Evolutionary conservation across 2,329 filamentous ascomycete species (phyloP).

Genomic region (Zalaria obscura): DNA sequence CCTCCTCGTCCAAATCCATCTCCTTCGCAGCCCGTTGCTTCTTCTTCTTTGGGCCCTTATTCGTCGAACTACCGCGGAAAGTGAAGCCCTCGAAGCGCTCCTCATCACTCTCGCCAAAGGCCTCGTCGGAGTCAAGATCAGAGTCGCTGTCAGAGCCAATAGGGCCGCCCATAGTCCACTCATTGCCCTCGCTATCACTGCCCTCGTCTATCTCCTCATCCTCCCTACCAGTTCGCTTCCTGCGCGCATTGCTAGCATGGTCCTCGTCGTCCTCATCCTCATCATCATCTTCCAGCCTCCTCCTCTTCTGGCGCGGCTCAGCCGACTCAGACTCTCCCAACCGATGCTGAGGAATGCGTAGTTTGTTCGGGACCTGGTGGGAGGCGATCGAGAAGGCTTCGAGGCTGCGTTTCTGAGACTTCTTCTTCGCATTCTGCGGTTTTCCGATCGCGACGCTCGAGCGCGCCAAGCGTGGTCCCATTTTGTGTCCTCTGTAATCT

Average conservation of each 20-base stretch:
- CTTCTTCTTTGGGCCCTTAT: conserved; percentile 35
- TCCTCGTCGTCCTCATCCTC: conserved; percentile 36
- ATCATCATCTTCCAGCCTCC: conserved; percentile 35
- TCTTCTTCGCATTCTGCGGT: conserved; percentile 22
- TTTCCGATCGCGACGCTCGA: conserved; percentile 15
- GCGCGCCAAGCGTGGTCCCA: conserved; percentile 31
- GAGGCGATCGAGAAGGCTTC: conserved; percentile 55
- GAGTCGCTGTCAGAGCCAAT: conserved; percentile 54
- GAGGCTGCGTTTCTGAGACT: conserved; percentile 38
- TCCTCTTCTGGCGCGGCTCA: conserved; percentile 26
- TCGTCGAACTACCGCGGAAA: conserved; percentile 45
- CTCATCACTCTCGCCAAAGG: conserved; percentile 78
- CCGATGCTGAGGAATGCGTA: conserved; percentile 41
- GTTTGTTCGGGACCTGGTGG: conserved; percentile 36
- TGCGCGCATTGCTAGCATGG: conserved; percentile 16
- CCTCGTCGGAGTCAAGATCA: conserved; percentile 62
- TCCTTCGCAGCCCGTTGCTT: conserved; percentile 24
- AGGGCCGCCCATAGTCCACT: conserved; percentile 61
- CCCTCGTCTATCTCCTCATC: conserved; percentile 51
- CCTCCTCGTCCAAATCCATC: conserved; percentile 35
- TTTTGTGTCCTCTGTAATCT: conserved; percentile 8
- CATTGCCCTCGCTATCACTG: conserved; percentile 73
- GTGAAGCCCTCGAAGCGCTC: conserved; percentile 69
- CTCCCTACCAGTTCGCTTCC: conserved; percentile 10
- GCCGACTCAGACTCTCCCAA: conserved; percentile 39